phyloP scores from a whole-genome alignment of 169 alveolate genomes.

The Eimeria maxima region DNA sequence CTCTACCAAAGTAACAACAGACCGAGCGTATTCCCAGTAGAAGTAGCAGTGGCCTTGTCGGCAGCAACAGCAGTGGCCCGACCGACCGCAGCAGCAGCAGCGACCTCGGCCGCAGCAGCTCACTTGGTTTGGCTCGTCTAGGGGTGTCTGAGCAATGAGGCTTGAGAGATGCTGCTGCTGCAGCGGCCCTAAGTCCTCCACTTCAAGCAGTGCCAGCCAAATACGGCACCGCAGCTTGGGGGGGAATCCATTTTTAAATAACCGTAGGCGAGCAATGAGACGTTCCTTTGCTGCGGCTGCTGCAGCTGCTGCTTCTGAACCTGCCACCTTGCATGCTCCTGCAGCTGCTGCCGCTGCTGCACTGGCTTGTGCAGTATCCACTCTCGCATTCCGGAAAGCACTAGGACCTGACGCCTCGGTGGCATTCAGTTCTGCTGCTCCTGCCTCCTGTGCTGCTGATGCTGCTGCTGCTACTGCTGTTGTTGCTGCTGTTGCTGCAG shows the following conservation, averaged over 20 bases:
- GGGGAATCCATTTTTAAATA: slow-evolving; percentile 54
- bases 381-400: background rate
- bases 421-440: background rate
- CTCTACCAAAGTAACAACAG: background rate
- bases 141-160: slow-evolving; percentile 45
- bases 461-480: background rate
- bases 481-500: background rate
- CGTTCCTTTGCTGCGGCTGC: slow-evolving; percentile 36
- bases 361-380: background rate
- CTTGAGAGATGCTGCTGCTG: slow-evolving; percentile 11
- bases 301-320: slow-evolving; percentile 31
- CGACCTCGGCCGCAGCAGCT: slow-evolving; percentile 9
- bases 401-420: background rate
- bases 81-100: slow-evolving; percentile 1
- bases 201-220: slow-evolving; percentile 72
- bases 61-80: too few relatives aligned
- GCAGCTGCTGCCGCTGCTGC: background rate
- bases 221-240: slow-evolving; percentile 54
- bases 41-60: too few relatives aligned
- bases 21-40: background rate
- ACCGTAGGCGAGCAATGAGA: slow-evolving; percentile 16
- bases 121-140: slow-evolving; percentile 81
- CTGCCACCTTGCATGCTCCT: background rate
- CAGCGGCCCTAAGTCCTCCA: background rate
- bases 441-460: background rate